Evolutionary conservation across 495 filamentous ascomycete species (phyloP).

Genomic region (Xylaria nigripes): DNA sequence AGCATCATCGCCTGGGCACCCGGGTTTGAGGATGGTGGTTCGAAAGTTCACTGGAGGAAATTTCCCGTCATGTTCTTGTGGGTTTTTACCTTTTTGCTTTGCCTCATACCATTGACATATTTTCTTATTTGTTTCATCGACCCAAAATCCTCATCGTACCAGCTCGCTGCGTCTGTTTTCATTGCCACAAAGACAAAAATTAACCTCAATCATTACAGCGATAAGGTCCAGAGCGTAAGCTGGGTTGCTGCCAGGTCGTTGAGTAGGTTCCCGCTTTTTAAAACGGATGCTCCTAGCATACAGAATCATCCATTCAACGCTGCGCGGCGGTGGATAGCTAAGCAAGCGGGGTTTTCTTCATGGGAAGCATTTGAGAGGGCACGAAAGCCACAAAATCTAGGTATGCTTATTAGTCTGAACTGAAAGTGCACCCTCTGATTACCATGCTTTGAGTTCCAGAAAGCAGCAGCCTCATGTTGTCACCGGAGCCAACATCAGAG

Average conservation of each 20-base stretch:
- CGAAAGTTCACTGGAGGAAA: constrained; percentile 24
- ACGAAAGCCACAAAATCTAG: constrained; percentile 3
- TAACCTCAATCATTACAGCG: constrained; percentile 9
- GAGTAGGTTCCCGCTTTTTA: constrained; percentile 17
- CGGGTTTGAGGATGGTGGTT: constrained; percentile 33
- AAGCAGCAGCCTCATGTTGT: neutral
- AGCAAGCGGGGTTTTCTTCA: constrained; percentile 17
- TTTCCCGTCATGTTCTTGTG: constrained; percentile 38
- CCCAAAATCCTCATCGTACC: neutral
- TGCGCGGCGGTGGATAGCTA: constrained; percentile 23
- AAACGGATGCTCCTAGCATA: neutral
- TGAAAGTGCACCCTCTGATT: neutral
- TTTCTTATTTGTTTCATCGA: neutral
- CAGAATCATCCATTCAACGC: constrained; percentile 17
- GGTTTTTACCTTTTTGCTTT: neutral
- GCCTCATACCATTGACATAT: neutral
- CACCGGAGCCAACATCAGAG: neutral
- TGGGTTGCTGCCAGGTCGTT: constrained; percentile 20
- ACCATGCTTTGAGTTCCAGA: neutral
- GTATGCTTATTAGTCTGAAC: neutral
- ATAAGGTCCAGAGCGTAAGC: constrained; percentile 15
- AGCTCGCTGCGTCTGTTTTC: neutral
- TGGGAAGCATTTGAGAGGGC: constrained; percentile 19
- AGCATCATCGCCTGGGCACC: constrained; percentile 33
- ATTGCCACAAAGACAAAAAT: neutral